Base-by-base conservation (phyloP, 2,329 filamentous ascomycete species). In the Cadophora luteo-olivacea region DNA sequence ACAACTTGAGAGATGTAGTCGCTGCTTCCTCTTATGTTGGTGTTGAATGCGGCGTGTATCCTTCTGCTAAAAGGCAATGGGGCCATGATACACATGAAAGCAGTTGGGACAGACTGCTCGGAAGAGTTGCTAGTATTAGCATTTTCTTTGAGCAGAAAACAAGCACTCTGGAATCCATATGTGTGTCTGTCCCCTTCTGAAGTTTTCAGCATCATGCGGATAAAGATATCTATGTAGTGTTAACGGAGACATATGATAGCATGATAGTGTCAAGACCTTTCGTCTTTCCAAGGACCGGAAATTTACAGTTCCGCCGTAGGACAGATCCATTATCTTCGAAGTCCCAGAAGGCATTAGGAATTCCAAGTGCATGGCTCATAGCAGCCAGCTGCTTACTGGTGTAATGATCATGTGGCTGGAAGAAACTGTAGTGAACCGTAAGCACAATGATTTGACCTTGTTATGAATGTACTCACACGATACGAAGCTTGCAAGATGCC, bases 221-320 rank as follows among this genome's bases (percentile, higher is more conserved):
- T 54, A 24, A 24, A 54, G 24, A 54, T 54, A 24, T 54, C 51
- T 29, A 45, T 45, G 25, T 16, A 54, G n/a, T 54, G 51, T 54
- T 24, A 54, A 14, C 14, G 9, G 9, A 32, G 51, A 7, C 4
- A 54, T n/a, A 6, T 7, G 24, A 54, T 16, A 14, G 12, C 51
- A 29, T 24, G 7, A 3, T 7, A 22, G 3, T 4, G 12, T 19
- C 16, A 19, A 45, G 3, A 32, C 25, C 51, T 32, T 54, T 32
- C 4, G 51, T 54, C 22, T 54, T 54, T 54, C 51, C 51, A 16
- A 54, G 22, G 3, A 22, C 24, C 9, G 14, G 8, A 16, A 4
- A 54, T 54, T 54, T 45, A 19, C 41, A 45, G 11, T 32, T 54
- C 14, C 51, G 8, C 25, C 24, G 9, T 19, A 9, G 14, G 24